Percentiles rank a stretch among this genome's conserved stretches.
These are phyloP conservation scores for Tephrocybe rancida DNA, from an alignment of 768 basidiomycete genomes.

Conservation along the genomic window DNA sequence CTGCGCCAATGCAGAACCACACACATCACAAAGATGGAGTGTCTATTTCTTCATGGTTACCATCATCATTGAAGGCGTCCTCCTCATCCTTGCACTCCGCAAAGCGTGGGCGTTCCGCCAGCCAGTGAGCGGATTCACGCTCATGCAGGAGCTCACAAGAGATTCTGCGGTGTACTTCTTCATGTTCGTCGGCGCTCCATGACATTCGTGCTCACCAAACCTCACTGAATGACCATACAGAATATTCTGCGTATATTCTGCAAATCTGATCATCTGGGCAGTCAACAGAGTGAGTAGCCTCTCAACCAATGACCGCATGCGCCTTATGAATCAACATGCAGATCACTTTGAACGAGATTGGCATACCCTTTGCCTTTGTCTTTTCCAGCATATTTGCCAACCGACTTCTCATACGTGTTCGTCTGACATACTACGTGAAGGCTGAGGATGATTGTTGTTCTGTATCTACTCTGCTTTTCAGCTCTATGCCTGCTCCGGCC, in stretches of 20 bases:
- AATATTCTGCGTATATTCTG: constrained; percentile 27
- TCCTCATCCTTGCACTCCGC: constrained; percentile 25
- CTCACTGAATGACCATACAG: constrained; percentile 12
- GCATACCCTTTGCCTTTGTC: constrained; percentile 28
- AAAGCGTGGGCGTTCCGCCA: constrained; percentile 26
- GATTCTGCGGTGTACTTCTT: constrained; percentile 31
- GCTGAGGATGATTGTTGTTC: background rate
- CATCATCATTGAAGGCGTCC: constrained; percentile 24
- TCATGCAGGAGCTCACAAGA: constrained; percentile 25
- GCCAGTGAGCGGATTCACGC: constrained; percentile 10
- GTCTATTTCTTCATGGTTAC: constrained; percentile 26
- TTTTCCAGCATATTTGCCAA: constrained; percentile 31
- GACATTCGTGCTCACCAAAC: background rate
- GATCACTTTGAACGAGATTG: constrained; percentile 30
- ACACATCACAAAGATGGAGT: constrained; percentile 23
- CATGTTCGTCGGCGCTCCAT: constrained; percentile 21
- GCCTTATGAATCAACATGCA: background rate
- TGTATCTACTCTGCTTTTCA: background rate
- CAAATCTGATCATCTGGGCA: constrained; percentile 29
- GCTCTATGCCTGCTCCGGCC: background rate
- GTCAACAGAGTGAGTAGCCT: constrained; percentile 19
- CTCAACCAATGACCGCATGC: background rate
- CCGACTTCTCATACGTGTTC: constrained; percentile 30
- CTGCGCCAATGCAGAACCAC: constrained; percentile 30
- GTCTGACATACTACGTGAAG: constrained; percentile 11